Evolutionary conservation across 2,329 filamentous ascomycete species (phyloP), one percentile per base, ranked within the genome.

Genomic region (Dactylonectria estremocensis): DNA sequence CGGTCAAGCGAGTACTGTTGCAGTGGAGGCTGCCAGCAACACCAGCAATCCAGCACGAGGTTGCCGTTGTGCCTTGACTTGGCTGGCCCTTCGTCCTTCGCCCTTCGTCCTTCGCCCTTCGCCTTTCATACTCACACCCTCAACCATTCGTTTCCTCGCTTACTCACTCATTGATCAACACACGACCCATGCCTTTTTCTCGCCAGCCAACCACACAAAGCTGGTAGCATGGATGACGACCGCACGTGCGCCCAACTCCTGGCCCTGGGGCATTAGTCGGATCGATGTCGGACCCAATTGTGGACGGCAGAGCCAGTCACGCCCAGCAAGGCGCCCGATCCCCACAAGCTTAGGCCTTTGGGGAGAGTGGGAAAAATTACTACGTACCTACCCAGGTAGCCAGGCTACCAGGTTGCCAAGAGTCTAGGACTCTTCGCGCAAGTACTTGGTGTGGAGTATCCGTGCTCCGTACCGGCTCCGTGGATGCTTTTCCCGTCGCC

Each of bases 201-300:
- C 61, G 24, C 28, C 46, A 24, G 20, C 61, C 55, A 64, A 64
- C 57, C 46, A 50, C 45, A 16, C 56, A 13, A 56, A 64, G 45
- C 61, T 59, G 20, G 61, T 49, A 48, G 11, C 61, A 37, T 54
- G 61, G 48, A 28, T 53, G 31, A 53, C 18, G 37, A 18, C 55
- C 33, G 49, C 61, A 64, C 61, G 61, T 64, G 61, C 40, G 55
- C 45, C 49, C 48, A 54, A 45, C 55, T 59, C 61, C 61, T 54
- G 54, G 61, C 54, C 18, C 20, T 48, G 55, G 61, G 49, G 40
- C 60, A 56, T 59, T 66, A 49, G 64, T 68, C 66, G 68, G 70
- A 73, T 74, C 72, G 58, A 64, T 61, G 66, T 72, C 69, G 59
- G 70, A 60, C 68, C 72, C 65, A 58, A 7, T 7, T 28, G 28